Evolutionary conservation across 768 basidiomycete species (phyloP).

Genomic region (Pulveroboletus sp.): DNA sequence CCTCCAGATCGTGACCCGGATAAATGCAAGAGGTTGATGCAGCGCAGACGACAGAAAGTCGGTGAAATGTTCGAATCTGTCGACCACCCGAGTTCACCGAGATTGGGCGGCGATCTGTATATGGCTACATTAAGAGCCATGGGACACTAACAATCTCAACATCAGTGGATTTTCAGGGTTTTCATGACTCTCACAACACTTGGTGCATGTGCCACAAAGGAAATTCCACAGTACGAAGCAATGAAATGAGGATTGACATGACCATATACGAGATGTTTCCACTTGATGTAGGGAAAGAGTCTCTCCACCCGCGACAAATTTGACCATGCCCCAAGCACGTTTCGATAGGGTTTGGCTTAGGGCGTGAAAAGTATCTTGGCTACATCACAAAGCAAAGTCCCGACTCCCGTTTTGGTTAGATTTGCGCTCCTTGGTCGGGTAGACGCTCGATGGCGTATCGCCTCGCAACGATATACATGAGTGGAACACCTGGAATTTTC

Average conservation of each 20-base stretch:
- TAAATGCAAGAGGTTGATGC: too few species aligned
- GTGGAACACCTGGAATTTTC: slow-evolving; percentile 86
- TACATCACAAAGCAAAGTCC: background rate
- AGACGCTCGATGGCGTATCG: slow-evolving; percentile 92
- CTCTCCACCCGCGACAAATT: background rate
- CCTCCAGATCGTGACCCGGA: too few species aligned
- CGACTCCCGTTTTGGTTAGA: slow-evolving; percentile 25
- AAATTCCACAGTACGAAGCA: too few species aligned
- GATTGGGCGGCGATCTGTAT: too few species aligned
- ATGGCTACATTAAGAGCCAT: too few species aligned
- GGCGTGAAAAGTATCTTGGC: background rate
- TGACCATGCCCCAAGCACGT: background rate
- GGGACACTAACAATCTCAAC: too few species aligned
- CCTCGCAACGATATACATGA: slow-evolving; percentile 95
- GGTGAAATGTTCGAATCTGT: too few species aligned
- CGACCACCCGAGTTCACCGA: too few species aligned
- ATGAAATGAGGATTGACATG: background rate
- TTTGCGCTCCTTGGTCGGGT: slow-evolving; percentile 89
- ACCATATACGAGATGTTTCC: background rate
- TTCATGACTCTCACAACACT: too few species aligned
- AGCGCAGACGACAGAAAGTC: too few species aligned
- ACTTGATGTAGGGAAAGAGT: background rate
- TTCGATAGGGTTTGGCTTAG: background rate
- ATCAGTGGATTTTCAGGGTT: too few species aligned
- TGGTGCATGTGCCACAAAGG: too few species aligned